Evolutionary conservation across 164 flowering plant species (phyloP).

Genomic region (Macadamia tetraphylla): DNA sequence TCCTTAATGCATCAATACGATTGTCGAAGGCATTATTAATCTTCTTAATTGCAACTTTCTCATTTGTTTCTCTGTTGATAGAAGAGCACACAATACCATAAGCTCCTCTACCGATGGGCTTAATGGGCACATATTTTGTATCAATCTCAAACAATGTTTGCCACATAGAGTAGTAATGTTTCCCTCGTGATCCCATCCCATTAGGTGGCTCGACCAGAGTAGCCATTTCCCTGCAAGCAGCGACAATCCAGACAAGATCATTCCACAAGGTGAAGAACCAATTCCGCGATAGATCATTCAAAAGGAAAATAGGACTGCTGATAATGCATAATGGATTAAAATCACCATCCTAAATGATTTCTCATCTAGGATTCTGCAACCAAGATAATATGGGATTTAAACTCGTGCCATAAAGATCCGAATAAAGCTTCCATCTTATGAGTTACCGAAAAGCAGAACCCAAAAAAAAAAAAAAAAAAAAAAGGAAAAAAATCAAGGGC

Average conservation of each 20-base stretch:
- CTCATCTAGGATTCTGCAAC: too few species aligned
- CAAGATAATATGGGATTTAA: too few species aligned
- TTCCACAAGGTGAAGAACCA: too few species aligned
- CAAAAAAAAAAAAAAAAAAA: too few species aligned
- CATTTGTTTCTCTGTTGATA: constrained; percentile 74
- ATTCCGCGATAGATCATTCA: background rate
- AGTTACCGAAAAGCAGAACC: background rate
- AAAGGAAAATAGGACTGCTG: background rate
- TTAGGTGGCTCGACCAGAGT: constrained; percentile 82
- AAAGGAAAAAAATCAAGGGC: too few species aligned
- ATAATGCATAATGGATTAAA: background rate
- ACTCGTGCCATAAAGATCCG: too few species aligned
- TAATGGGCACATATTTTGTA: constrained; percentile 82
- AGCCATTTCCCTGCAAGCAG: constrained; percentile 53
- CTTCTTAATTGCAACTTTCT: constrained; percentile 92
- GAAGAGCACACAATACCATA: constrained; percentile 95
- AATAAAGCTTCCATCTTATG: background rate
- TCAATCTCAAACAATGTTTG: constrained; percentile 88
- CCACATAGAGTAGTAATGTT: constrained; percentile 93
- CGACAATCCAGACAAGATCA: background rate
- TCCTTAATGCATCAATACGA: constrained; percentile 79
- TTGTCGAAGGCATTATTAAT: constrained; percentile 84
- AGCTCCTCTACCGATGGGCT: constrained; percentile 92
- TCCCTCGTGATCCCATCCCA: constrained; percentile 53
- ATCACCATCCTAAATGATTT: background rate